Percentiles rank a stretch among this genome's conserved stretches.
Evolutionary conservation across 2,329 filamentous ascomycete genomes (phyloP).

Genomic region (Septoria linicola): DNA sequence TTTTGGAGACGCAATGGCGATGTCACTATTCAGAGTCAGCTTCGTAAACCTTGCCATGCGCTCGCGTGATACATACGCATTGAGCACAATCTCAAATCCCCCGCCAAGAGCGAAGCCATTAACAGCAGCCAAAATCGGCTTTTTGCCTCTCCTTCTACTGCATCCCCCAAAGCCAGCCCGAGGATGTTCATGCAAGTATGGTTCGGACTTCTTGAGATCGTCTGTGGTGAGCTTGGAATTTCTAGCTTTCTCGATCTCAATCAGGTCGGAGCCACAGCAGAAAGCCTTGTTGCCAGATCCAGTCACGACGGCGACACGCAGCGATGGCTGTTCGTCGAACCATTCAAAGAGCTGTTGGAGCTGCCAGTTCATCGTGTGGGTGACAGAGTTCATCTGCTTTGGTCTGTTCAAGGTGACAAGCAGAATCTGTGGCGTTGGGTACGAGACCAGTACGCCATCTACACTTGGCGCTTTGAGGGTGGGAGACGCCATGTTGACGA

Average conservation of each 20-base stretch:
- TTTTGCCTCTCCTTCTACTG: conserved; percentile 56
- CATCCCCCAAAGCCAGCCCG: conserved; percentile 54
- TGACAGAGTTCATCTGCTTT: conserved; percentile 48
- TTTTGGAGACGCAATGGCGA: conserved; percentile 52
- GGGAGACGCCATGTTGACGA: background rate
- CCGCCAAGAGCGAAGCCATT: conserved; percentile 58
- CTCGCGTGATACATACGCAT: conserved; percentile 43
- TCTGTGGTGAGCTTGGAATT: conserved; percentile 15
- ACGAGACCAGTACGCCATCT: conserved; percentile 38
- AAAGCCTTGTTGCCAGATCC: conserved; percentile 55
- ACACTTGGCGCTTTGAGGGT: conserved; percentile 18
- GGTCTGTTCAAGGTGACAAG: conserved; percentile 54
- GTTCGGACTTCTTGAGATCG: conserved; percentile 20
- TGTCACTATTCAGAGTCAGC: conserved; percentile 38
- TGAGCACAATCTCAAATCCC: conserved; percentile 56
- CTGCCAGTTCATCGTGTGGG: conserved; percentile 47
- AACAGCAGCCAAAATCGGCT: conserved; percentile 58
- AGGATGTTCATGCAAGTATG: conserved; percentile 25
- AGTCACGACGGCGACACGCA: conserved; percentile 44
- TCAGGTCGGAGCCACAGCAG: conserved; percentile 56
- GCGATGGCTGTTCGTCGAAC: conserved; percentile 46
- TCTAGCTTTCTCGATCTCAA: conserved; percentile 42
- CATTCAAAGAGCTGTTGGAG: conserved; percentile 52
- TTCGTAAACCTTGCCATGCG: background rate
- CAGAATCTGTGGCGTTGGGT: conserved; percentile 49